Base-by-base conservation (phyloP, 2,329 filamentous ascomycete species). In the Colletotrichum magnum region DNA sequence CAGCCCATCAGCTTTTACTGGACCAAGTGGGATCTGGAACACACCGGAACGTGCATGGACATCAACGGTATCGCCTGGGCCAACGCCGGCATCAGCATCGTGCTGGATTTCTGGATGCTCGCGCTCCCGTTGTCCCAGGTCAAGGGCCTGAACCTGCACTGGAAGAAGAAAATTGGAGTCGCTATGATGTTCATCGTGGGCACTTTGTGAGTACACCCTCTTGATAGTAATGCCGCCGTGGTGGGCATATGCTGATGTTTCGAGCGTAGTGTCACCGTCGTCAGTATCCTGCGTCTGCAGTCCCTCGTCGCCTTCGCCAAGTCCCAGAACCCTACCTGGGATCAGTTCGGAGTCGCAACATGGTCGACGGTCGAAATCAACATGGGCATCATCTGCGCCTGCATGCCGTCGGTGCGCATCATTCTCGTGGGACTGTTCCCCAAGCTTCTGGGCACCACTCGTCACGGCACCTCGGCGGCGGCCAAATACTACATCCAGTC, bases 21-120 rank as follows among this genome's bases (percentile, higher is more conserved):
- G 89, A 79, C 76, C 0, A 77, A 77, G 16, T 90, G 87, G 86
- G 83, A 87, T 53, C 81, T 81, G 1, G 76, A 82, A 60, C 79
- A 83, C 45, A 5, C 75, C 0, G 88, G 88, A 0, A 76, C 69
- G 1, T 90, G 89, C 70, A 74, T 86, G 24, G 79, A 87, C 64
- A 76, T 85, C 69, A 87, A 86, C 67, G 77, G 78, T 1, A 78
- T 88, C 3, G 82, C 78, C 0, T 89, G 85, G 84, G 79, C 83
- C 41, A 84, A 86, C 41, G 87, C 87, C 0, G 81, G 74, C n/a
- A 81, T 87, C 60, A 86, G 84, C 68, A 88, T 90, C 51, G 76
- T 76, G 0, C 77, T 87, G 24, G 88, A 90, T 68, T 12, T 86
- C 2, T 84, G 84, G 80, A 85, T 89, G 73, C 78, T 89, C 18